Percentiles rank a stretch among this genome's conserved stretches.
Evolutionary conservation across 306 rosid species (phyloP).

Genomic region (Cucumis melo): DNA sequence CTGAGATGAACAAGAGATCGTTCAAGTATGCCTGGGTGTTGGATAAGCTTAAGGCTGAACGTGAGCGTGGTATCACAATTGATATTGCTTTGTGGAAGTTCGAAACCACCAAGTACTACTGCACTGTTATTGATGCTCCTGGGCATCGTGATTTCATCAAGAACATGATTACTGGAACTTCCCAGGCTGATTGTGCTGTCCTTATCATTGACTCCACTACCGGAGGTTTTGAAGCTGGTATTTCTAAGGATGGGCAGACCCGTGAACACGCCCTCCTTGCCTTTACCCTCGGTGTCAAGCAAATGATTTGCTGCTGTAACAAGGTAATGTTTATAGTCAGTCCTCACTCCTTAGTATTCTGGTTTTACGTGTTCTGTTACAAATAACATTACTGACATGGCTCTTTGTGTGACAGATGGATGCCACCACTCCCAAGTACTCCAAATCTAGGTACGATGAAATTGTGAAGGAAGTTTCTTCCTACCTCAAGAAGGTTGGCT

Average conservation of each 20-base stretch:
- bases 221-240: constrained; percentile 93
- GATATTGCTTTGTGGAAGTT: constrained; percentile 93
- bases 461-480: constrained; percentile 90
- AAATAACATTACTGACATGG: neutral
- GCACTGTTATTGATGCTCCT: constrained; percentile 91
- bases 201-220: constrained; percentile 86
- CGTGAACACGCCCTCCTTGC: constrained; percentile 95
- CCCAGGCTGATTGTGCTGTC: constrained; percentile 87
- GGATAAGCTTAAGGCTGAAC: constrained; percentile 95
- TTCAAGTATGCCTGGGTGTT: constrained; percentile 97
- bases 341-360: neutral
- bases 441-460: constrained; percentile 77
- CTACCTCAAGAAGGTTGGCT: constrained; percentile 82
- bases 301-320: constrained; percentile 91
- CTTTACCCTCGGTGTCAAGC: constrained; percentile 87
- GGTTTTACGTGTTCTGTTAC: neutral
- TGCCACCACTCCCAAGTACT: constrained; percentile 83
- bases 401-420: constrained; percentile 42
- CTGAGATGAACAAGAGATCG: constrained; percentile 93
- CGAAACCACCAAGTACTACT: constrained; percentile 81
- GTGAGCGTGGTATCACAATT: constrained; percentile 87
- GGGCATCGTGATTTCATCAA: constrained; percentile 90
- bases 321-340: constrained; percentile 24
- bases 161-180: constrained; percentile 90
- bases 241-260: constrained; percentile 93